Evolutionary conservation across 2,329 filamentous ascomycete genomes (phyloP), one percentile per base, ranked within the genome.

Genomic region (Calonectria leucothoes): DNA sequence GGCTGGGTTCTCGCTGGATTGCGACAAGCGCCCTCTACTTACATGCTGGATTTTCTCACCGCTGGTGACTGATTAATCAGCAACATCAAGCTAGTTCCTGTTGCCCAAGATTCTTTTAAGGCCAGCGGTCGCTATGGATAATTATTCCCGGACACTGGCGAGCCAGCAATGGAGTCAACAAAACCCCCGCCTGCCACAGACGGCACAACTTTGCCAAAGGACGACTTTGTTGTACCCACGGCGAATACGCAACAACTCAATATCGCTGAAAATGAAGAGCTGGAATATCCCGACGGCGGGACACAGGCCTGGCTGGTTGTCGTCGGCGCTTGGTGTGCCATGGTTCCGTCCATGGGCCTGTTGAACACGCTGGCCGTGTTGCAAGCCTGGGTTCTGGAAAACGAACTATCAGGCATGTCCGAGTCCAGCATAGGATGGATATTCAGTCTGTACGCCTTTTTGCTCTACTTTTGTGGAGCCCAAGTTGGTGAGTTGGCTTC

Each of bases 341-440:
- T 94, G 81, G 85, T 92, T 73, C 90, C 91, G 4, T 88, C 89
- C 3, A 91, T 95, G 73, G 93, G 93, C 0, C 87, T 94, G 61
- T 89, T 94, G 84, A 93, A 93, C 81, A 90, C 89, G 67, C 85
- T 93, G 27, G 93, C 92, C 2, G 91, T 92, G 0, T 91, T 94
- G 81, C 90, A 94, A 81, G 88, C 91, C 11, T 94, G 94, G 82
- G 85, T 95, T 31, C 85, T 89, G 48, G 88, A 86, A n/a, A 85
- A 95, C 77, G 91, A 94, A 74, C 85, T 95, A 14, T 83, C 85
- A 8, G 83, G 87, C 14, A 90, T 93, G 75, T 88, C 86, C 39
- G 89, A 91, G 52, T 90, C 90, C 14, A 88, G 86, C 7, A 89
- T 93, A 39, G 93, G 92, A 1, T 95, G 94, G 94, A 94, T 95